A percentile compares a stretch with the other conserved stretches of the same genome.
These are phyloP conservation scores for Apiospora hydei DNA, from an alignment of 2,329 filamentous ascomycete species.

Conservation along the genomic window DNA sequence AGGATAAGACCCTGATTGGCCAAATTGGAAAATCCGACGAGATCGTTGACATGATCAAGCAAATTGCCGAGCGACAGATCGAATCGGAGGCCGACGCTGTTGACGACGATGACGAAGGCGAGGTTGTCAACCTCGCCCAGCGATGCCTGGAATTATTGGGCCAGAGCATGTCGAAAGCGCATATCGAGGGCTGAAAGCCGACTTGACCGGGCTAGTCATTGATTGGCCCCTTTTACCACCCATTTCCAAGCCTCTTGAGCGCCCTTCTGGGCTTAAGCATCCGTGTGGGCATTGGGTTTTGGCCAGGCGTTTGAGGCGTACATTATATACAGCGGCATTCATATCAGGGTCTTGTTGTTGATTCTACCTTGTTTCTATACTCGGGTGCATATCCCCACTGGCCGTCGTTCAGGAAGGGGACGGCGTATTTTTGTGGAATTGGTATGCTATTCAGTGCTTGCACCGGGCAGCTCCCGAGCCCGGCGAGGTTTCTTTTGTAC, in stretches of 20 bases:
- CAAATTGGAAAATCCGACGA: conserved; percentile 90
- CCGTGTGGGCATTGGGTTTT: conserved; percentile 45
- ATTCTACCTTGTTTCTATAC: conserved; percentile 31
- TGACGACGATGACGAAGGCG: conserved; percentile 89
- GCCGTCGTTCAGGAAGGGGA: conserved; percentile 32
- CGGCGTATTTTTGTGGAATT: conserved; percentile 28
- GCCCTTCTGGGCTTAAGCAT: conserved; percentile 35
- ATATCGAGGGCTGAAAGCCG: conserved; percentile 76
- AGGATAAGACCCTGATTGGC: conserved; percentile 87
- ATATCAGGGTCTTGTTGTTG: conserved; percentile 14
- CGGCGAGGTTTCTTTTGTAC: conserved; percentile 27
- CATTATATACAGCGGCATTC: conserved; percentile 43
- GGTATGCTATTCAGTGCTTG: conserved; percentile 20
- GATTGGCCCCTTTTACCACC: conserved; percentile 32
- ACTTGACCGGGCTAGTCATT: conserved; percentile 1
- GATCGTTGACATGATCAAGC: conserved; percentile 89
- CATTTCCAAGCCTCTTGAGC: conserved; percentile 35
- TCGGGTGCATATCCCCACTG: conserved; percentile 40
- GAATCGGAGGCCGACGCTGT: conserved; percentile 82
- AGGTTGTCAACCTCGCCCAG: conserved; percentile 90
- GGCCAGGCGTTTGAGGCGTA: conserved; percentile 55
- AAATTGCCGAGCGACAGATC: conserved; percentile 87
- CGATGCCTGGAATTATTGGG: conserved; percentile 88
- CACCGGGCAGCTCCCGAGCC: background rate
- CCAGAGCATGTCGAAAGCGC: conserved; percentile 76